phyloP scores from a whole-genome alignment of 1,284 basidiomycete species.

The Ceratobasidium sp. region DNA sequence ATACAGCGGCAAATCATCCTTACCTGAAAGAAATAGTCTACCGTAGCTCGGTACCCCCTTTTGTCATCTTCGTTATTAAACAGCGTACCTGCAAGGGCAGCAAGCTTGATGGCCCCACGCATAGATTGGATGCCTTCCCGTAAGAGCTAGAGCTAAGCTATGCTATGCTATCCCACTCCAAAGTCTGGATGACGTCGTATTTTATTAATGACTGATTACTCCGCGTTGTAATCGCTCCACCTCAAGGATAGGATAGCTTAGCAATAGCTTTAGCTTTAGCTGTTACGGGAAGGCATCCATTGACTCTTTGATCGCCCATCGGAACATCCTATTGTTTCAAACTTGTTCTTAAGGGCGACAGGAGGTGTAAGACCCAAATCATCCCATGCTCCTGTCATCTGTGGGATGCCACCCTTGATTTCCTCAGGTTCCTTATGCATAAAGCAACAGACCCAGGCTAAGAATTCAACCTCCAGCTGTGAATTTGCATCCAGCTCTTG shows the following conservation, averaged over 20 bases:
- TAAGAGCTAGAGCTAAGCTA: too few species aligned
- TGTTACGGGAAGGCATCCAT: too few species aligned
- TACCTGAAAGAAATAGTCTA: conserved; percentile 50
- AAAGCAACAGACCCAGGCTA: conserved; percentile 57
- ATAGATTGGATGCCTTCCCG: too few species aligned
- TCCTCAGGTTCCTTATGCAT: conserved; percentile 62
- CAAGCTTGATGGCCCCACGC: conserved; percentile 55
- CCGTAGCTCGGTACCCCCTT: conserved; percentile 54
- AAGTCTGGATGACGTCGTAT: too few species aligned
- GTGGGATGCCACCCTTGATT: conserved; percentile 56
- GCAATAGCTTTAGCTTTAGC: too few species aligned
- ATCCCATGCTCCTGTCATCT: conserved; percentile 53
- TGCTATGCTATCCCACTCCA: too few species aligned
- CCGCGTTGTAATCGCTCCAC: too few species aligned
- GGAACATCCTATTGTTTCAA: conserved; percentile 47
- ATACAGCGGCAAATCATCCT: background rate
- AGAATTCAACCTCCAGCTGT: background rate
- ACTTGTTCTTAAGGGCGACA: conserved; percentile 54
- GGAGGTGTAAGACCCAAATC: conserved; percentile 49
- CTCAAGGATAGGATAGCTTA: too few species aligned
- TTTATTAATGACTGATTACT: too few species aligned
- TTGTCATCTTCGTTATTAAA: conserved; percentile 58
- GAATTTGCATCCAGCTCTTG: background rate
- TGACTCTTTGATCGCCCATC: background rate
- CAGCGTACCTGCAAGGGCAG: conserved; percentile 53